Conservation (phyloP, 2,329 filamentous ascomycete genomes). For the Plenodomus lindquistii region DNA sequence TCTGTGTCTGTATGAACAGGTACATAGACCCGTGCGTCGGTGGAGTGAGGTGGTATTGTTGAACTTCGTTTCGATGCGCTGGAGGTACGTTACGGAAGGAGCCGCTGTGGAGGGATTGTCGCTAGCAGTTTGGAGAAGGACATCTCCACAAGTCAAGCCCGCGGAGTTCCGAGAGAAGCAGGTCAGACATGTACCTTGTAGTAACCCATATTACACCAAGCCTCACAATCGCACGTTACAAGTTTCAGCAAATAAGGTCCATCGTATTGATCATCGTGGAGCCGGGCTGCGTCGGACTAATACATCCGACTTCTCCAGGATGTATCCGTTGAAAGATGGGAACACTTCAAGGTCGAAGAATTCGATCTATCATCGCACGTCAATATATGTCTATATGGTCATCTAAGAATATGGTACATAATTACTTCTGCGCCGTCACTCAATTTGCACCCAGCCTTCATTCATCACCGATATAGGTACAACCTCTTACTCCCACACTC, state of each 20-base stretch:
- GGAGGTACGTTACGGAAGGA: not conserved
- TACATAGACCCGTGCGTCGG: not conserved
- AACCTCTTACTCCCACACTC: no score
- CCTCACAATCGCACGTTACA: not conserved
- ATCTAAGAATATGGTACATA: no score
- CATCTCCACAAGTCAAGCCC: not conserved
- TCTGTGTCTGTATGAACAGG: not conserved
- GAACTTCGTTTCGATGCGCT: not conserved
- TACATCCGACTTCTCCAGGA: not conserved
- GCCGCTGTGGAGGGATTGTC: not conserved
- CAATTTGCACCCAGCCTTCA: not conserved
- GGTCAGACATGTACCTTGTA: not conserved
- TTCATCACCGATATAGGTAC: not conserved
- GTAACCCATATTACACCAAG: not conserved
- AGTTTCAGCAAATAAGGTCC: not conserved
- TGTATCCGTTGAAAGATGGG: not conserved
- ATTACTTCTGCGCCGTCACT: no score
- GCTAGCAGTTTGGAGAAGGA: not conserved
- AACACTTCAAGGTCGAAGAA: no score
- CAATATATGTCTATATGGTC: no score
- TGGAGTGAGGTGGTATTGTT: not conserved
- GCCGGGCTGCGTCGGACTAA: not conserved
- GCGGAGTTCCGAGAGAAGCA: not conserved
- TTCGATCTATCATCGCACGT: no score
- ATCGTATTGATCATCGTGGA: not conserved